Percentiles rank a stretch among this genome's conserved stretches.
Conservation (phyloP, 2,329 filamentous ascomycete genomes). For the Endothia cerciana region DNA sequence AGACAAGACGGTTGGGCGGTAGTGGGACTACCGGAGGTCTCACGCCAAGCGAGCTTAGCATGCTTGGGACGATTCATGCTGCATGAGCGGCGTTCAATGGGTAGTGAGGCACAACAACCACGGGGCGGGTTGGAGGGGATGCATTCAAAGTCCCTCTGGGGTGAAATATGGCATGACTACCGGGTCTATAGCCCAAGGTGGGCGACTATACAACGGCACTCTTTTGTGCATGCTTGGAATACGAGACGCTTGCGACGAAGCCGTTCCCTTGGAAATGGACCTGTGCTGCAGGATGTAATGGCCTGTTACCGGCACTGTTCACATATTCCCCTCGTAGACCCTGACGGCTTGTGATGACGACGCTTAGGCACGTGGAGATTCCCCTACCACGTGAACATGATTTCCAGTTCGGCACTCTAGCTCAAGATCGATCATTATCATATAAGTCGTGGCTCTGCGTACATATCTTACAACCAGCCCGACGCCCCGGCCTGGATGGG, state of each 20-base stretch:
- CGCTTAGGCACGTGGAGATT: no score
- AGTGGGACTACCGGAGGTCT: not conserved
- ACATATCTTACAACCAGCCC: not conserved
- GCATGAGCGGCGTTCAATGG: conserved; percentile 23
- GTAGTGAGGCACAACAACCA: not conserved
- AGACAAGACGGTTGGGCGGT: not conserved
- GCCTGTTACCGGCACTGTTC: not conserved
- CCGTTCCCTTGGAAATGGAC: not conserved
- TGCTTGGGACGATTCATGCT: not conserved
- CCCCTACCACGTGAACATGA: no score
- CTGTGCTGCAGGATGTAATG: not conserved
- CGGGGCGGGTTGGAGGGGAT: not conserved
- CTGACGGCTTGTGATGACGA: no score
- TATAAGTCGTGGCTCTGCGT: not conserved
- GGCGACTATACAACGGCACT: not conserved
- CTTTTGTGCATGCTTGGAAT: not conserved
- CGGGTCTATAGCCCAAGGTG: not conserved
- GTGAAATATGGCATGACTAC: not conserved
- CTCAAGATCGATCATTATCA: not conserved
- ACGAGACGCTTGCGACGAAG: not conserved
- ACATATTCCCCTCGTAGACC: not conserved
- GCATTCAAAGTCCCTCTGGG: not conserved
- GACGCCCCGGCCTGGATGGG: not conserved
- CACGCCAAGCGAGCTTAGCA: not conserved
- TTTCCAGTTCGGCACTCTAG: no score